Evolutionary conservation across 768 basidiomycete species (phyloP), one percentile per base, ranked within the genome.

Genomic region (Nidularia pulvinata): DNA sequence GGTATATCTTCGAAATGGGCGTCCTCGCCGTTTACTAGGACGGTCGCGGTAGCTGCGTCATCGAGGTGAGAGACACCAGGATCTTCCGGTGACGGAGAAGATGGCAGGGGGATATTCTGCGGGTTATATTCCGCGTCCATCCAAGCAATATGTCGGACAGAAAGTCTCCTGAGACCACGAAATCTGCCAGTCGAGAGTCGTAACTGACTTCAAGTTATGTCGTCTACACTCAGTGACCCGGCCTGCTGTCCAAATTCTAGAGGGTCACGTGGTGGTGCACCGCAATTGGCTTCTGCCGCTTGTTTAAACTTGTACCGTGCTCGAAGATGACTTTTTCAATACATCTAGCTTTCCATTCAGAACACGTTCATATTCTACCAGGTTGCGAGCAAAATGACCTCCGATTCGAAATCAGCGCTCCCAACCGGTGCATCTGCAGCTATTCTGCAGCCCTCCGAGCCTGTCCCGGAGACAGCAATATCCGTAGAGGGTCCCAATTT

Each of bases 401-500:
- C 33, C 22, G 43, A 51, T 30, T 51, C 36, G 33, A 14, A 13
- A 53, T 48, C 37, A 33, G 16, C 61, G 14, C 58, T 88, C 30
- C 91, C 91, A 6, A 53, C 68, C 32, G 77, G 59, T 35, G 89
- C 87, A 16, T 83, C 91, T 52, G 83, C 86, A 9, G 90, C 91
- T n/a, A 81, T 95, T 19, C 72, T 95, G 33, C 82, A 85, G 62
- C 83, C 79, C 43, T 94, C 92, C 5, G 88, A 84, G 30, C 85
- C 90, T 11, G 67, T 95, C 32, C 79, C 88, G 4, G 74, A 78
- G 14, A 72, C 80, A 36, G 83, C 88, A 0, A 69, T 91, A 11
- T 73, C 89, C 2, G 92, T 98, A 16, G 74, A 85, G 65, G 97
- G 97, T 0, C 97, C 97, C 9, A 80, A 95, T 68, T 91, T 98